Evolutionary conservation across 1,139 yeast species (phyloP), one percentile per base, ranked within the genome.

Genomic region (Sugiyamaella xylanicola): DNA sequence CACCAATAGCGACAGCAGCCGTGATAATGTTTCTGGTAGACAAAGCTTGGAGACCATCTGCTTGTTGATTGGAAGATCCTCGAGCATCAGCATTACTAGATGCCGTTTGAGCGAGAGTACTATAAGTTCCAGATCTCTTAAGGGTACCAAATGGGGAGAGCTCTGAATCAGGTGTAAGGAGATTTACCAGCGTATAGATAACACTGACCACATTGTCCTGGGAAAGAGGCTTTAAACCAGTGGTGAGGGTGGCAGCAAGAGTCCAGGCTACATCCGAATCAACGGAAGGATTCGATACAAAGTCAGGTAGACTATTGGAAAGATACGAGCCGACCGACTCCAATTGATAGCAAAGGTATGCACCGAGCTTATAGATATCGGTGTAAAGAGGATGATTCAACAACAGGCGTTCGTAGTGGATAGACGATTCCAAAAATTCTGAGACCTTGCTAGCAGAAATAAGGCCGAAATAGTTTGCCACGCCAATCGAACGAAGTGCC

Each of bases 141-240:
- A 55, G 19, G 1, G 55, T 20, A 7, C 43, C 51, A 17, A 37
- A 32, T 11, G 53, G 53, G 15, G 57, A 51, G 8, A 20, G 45
- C 25, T 59, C 62, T 75, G 77, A 78, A 11, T 83, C 84, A 16
- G 82, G 82, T 48, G 85, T 80, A 37, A 93, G 73, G 64, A 87
- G 74, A 69, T 93, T 93, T 22, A 89, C 83, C 61, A 92, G 77
- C 0, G 96, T 86, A 69, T 93, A 93, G 55, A 93, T 84, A 1
- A 93, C 82, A n/a, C 96, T 86, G 11, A 91, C 89, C 17, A 87
- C 85, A 0, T 89, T 84, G 69, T 91, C 97, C 66, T 90, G 95
- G 21, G 87, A 77, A 39, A 78, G 68, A 2, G 78, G 74, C 51
- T 71, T 72, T 54, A 81, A 67, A 1, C 82, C 82, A 42, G 69